A percentile compares a stretch with the other conserved stretches of the same genome.
These are phyloP conservation scores for Licmophora abbreviata DNA, from an alignment of 108 stramenopile genomes.

Conservation along the genomic window DNA sequence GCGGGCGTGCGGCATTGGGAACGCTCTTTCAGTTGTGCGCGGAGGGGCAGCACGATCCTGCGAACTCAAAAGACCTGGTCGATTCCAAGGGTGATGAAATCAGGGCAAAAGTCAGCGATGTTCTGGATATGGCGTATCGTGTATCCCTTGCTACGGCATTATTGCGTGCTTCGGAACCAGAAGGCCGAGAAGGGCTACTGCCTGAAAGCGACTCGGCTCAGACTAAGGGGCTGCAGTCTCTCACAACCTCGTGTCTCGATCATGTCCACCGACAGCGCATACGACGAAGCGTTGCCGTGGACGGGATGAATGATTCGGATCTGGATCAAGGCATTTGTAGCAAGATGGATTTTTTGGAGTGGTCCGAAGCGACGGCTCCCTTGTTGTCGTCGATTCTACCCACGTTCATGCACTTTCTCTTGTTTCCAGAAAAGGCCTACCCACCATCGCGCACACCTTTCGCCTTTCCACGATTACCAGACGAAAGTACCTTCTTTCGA, in stretches of 20 bases:
- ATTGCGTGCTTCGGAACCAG: not conserved
- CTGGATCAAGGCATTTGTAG: slow-evolving; percentile 18
- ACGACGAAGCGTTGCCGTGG: not conserved
- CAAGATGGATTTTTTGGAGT: slow-evolving; percentile 51
- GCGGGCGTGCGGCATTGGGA: slow-evolving; percentile 5
- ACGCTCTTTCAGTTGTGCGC: slow-evolving; percentile 25
- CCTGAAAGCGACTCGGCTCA: not conserved
- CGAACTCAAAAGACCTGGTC: not conserved
- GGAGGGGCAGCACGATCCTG: not conserved
- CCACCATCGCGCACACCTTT: slow-evolving; percentile 51
- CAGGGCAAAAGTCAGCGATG: not conserved
- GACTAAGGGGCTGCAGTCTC: not conserved
- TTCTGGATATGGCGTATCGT: slow-evolving; percentile 1
- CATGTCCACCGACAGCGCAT: not conserved
- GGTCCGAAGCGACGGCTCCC: slow-evolving; percentile 63
- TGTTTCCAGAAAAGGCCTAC: slow-evolving; percentile 40
- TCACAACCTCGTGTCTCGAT: slow-evolving; percentile 1
- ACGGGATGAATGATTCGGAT: not conserved
- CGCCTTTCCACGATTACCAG: slow-evolving; percentile 30
- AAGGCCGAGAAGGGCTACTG: slow-evolving; percentile 2
- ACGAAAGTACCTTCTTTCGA: slow-evolving; percentile 30
- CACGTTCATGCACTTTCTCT: slow-evolving; percentile 55
- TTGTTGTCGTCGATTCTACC: slow-evolving; percentile 51
- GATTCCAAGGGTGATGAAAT: not conserved
- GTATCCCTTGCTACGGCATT: not conserved